A percentile compares a stretch with the other conserved stretches of the same genome.
These are phyloP conservation scores for Aspergillus udagawae DNA, from an alignment of 2,329 filamentous ascomycete genomes.

Conservation along the genomic window DNA sequence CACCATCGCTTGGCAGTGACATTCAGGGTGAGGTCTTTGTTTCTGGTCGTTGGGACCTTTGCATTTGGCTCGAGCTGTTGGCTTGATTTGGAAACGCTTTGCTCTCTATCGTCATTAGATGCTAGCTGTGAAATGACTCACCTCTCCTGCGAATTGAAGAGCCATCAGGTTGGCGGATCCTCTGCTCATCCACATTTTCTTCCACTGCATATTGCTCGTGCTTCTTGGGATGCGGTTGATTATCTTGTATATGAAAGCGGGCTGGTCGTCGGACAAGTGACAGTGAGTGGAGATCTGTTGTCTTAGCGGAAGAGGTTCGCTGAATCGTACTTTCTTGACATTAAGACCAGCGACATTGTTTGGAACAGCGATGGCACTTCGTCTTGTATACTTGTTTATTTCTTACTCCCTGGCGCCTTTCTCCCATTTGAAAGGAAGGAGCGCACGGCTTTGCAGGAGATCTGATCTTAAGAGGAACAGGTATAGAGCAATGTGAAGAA, in stretches of 20 bases:
- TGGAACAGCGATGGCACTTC: background rate
- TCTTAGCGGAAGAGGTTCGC: background rate
- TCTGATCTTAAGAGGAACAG: background rate
- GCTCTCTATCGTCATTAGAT: background rate
- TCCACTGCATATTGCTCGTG: background rate
- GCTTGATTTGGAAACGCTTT: background rate
- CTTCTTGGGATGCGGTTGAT: background rate
- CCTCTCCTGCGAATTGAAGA: background rate
- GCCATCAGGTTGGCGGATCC: conserved; percentile 3
- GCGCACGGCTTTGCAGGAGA: background rate
- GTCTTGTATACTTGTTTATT: background rate
- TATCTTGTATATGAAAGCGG: too few relatives aligned
- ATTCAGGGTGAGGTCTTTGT: conserved; percentile 10
- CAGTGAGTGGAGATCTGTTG: background rate
- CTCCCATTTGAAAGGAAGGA: background rate
- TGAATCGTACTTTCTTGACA: background rate
- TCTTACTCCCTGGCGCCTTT: background rate
- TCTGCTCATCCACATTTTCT: conserved; percentile 1
- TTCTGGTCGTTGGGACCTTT: conserved; percentile 1
- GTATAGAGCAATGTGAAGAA: background rate
- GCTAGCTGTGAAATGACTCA: too few relatives aligned
- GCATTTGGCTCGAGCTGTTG: background rate
- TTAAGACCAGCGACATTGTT: background rate
- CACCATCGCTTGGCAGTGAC: conserved; percentile 6
- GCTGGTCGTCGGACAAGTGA: too few relatives aligned